Evolutionary conservation across 345 rosid species (phyloP), one percentile per base, ranked within the genome.

Genomic region (Dimocarpus longan): DNA sequence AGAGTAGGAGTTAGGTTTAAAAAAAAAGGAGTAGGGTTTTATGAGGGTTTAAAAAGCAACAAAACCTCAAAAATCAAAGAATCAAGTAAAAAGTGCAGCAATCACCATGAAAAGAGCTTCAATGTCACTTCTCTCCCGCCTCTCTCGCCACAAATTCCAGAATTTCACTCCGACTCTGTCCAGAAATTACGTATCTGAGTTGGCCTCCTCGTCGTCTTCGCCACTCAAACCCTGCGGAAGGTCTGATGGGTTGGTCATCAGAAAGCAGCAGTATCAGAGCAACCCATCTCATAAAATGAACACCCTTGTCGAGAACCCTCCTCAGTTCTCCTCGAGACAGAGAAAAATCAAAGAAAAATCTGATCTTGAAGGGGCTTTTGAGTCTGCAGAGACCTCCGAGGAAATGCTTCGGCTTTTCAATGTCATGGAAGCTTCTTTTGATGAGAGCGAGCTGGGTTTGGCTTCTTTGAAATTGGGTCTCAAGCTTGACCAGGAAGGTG

Each of bases 401-500:
- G 93, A 92, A 74, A 93, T 93, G 97, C 85, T 94, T 39, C 80
- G 79, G 63, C 85, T 90, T 64, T 94, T 94, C 81, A 83, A 88
- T 80, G 79, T 81, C 64, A 96, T 94, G 98, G 99, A 94, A 85
- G 73, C 89, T 19, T 82, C 81, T 56, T 93, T 91, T 81, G 85
- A 91, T 22, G 97, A 88, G 71, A 84, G 83, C 74, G 98, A 90
- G 78, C 89, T 96, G 42, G 98, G 94, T 15, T 79, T 93, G 85
- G 92, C 97, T 21, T 87, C 91, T 10, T 64, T 96, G 81, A 94
- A 94, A 81, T 24, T 94, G 72, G 99, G 97, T 43, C 91, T 94
- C 22, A 91, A 91, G 83, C 95, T 96, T 81, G 95, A 96, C 72
- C 94, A 88, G 21, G 94, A 94, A 84, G 97, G 93, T 84, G 92